These are phyloP conservation scores for Gigaspora rosea DNA, from an alignment of 192 early-diverging fungal species.

Conservation along the genomic window DNA sequence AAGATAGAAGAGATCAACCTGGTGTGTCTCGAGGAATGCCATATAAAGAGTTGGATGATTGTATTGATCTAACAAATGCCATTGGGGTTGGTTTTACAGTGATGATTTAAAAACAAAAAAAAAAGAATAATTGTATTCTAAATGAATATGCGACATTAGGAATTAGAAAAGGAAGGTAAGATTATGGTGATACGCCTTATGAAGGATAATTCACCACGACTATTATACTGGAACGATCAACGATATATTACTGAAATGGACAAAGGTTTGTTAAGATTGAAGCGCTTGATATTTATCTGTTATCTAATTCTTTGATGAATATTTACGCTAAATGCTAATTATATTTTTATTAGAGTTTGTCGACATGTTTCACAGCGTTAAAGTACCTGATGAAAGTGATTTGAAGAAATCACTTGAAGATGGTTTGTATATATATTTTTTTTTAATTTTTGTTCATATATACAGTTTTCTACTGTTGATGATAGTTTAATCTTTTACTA, in stretches of 20 bases:
- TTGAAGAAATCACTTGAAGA: conserved; percentile 68
- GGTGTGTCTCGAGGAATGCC: conserved; percentile 70
- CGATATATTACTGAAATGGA: conserved; percentile 56
- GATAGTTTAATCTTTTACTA: neutral
- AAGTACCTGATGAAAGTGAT: conserved; percentile 72
- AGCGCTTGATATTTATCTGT: neutral
- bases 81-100: conserved; percentile 26
- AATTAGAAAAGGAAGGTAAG: conserved; percentile 53
- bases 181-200: conserved; percentile 64
- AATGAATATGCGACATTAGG: conserved; percentile 36
- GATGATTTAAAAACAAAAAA: neutral
- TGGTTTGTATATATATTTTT: conserved; percentile 36
- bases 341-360: conserved; percentile 62
- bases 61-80: conserved; percentile 56
- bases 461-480: neutral
- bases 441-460: too few species aligned
- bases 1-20: conserved; percentile 51
- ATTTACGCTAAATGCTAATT: neutral
- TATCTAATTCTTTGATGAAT: neutral
- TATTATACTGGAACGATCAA: conserved; percentile 69
- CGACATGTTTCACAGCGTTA: conserved; percentile 68
- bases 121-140: neutral
- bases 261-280: conserved; percentile 38
- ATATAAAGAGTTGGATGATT: conserved; percentile 74
- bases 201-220: conserved; percentile 64